These are phyloP conservation scores for Aureobasidium lini DNA, from an alignment of 2,329 filamentous ascomycete genomes.

Conservation along the genomic window DNA sequence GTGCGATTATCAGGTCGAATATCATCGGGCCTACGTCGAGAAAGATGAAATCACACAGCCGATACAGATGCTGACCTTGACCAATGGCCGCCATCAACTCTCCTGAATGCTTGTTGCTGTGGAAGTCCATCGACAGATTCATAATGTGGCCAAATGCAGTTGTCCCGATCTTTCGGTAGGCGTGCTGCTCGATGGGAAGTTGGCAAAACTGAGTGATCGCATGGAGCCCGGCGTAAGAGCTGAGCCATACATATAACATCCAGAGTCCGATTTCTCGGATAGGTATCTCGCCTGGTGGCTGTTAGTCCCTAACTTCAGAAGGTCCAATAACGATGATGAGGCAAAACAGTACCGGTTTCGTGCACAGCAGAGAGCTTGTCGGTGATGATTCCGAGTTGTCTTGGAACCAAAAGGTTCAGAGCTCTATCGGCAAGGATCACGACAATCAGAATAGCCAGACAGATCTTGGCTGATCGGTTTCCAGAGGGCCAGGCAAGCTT, in stretches of 20 bases:
- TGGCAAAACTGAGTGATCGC: slow-evolving; percentile 46
- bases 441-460: slow-evolving; percentile 57
- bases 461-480: slow-evolving; percentile 58
- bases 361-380: slow-evolving; percentile 54
- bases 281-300: slow-evolving; percentile 29
- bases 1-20: slow-evolving; percentile 54
- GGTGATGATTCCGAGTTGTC: slow-evolving; percentile 72
- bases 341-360: slow-evolving; percentile 26
- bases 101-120: slow-evolving; percentile 57
- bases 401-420: slow-evolving; percentile 70
- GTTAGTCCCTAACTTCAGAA: neutral
- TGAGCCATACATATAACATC: slow-evolving; percentile 41
- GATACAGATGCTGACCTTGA: slow-evolving; percentile 53
- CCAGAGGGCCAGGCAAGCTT: slow-evolving; percentile 72
- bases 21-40: slow-evolving; percentile 56
- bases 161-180: slow-evolving; percentile 51
- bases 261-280: slow-evolving; percentile 49
- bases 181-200: slow-evolving; percentile 49
- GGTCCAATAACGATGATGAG: too few relatives aligned
- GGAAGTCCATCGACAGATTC: slow-evolving; percentile 63
- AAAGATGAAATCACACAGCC: slow-evolving; percentile 52
- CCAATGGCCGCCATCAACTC: slow-evolving; percentile 58
- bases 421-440: slow-evolving; percentile 64
- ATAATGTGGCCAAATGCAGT: slow-evolving; percentile 61
- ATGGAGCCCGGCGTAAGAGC: slow-evolving; percentile 45